phyloP scores from a whole-genome alignment of 2,329 filamentous ascomycete species.

The Botryosphaeria dothidea region DNA sequence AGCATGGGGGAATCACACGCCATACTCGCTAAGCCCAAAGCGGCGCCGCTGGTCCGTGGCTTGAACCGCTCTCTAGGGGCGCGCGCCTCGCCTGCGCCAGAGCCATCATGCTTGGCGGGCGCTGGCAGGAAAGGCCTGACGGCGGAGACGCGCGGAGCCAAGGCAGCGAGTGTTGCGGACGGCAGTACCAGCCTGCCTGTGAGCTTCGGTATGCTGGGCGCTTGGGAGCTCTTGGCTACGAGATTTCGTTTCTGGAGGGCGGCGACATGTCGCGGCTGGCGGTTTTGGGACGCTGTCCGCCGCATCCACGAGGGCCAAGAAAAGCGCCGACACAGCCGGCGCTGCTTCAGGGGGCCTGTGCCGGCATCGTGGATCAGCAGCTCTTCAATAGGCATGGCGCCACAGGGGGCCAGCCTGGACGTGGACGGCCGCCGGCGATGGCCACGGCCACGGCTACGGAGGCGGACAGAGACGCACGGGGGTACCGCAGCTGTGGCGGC shows the following conservation, averaged over 20 bases:
- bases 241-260: background rate
- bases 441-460: background rate
- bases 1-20: constrained; percentile 8
- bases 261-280: background rate
- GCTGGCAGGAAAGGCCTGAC: background rate
- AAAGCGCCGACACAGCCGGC: background rate
- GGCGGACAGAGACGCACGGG: background rate
- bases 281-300: constrained; percentile 1
- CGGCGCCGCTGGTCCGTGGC: background rate
- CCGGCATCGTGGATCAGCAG: background rate
- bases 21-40: constrained; percentile 3
- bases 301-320: constrained; percentile 5
- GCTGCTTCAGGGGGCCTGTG: constrained; percentile 6
- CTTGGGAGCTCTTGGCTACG: background rate
- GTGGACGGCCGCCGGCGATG: background rate
- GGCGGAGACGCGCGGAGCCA: background rate
- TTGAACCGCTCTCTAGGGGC: background rate
- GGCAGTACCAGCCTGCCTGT: background rate
- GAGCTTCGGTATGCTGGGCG: background rate
- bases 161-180: background rate
- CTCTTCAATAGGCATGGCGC: background rate
- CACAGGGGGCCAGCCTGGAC: background rate
- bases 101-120: background rate
- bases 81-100: background rate
- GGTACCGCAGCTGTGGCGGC: background rate